A percentile compares a stretch with the other conserved stretches of the same genome.
phyloP scores from a whole-genome alignment of 768 basidiomycete species.

The Auricularia cornea region DNA sequence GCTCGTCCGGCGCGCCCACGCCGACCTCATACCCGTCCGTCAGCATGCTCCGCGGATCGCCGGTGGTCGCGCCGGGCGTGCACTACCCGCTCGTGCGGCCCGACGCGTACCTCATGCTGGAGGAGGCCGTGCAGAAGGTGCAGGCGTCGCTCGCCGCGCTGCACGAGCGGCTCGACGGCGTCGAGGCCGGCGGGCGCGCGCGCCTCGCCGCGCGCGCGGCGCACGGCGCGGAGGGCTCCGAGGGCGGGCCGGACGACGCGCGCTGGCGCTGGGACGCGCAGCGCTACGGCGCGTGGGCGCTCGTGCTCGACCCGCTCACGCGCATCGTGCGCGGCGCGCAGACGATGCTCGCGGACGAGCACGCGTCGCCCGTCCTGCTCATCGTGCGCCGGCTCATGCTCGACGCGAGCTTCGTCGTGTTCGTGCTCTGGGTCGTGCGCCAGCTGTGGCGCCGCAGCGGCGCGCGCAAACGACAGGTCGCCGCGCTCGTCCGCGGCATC shows the following conservation, averaged over 20 bases:
- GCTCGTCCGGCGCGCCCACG: background rate
- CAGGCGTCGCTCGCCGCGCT: constrained; percentile 78
- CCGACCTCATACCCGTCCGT: background rate
- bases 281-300: constrained; percentile 78
- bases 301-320: constrained; percentile 53
- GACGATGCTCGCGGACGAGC: constrained; percentile 32
- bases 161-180: constrained; percentile 51
- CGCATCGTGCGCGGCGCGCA: background rate
- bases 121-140: constrained; percentile 69
- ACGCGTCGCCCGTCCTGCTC: constrained; percentile 55
- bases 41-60: background rate
- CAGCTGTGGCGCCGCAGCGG: constrained; percentile 61
- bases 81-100: background rate
- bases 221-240: background rate
- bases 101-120: constrained; percentile 36
- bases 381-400: constrained; percentile 67
- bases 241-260: constrained; percentile 2
- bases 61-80: background rate
- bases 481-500: background rate
- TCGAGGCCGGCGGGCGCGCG: constrained; percentile 36
- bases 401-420: constrained; percentile 67
- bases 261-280: constrained; percentile 54
- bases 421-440: constrained; percentile 49
- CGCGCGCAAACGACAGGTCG: constrained; percentile 39
- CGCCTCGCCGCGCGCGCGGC: background rate